Conservation (phyloP, 2,329 filamentous ascomycete genomes). For the Escovopsis weberi region DNA sequence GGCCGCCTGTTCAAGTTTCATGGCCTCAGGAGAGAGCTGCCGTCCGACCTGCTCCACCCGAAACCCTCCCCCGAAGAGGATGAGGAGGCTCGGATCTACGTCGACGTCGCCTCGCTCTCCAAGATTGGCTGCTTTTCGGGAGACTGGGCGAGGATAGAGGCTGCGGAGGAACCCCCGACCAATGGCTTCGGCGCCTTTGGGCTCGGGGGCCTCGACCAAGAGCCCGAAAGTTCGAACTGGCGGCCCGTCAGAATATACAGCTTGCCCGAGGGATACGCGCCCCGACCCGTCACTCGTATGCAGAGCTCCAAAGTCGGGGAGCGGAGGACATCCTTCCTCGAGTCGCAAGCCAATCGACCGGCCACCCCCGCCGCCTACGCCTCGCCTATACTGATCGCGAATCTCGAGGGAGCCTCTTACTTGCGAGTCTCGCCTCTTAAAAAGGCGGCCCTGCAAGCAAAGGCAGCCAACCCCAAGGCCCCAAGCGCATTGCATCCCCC, state of each 20-base stretch:
- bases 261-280: constrained; percentile 60
- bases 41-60: constrained; percentile 69
- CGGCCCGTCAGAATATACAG: constrained; percentile 81
- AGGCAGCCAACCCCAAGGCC: constrained; percentile 40
- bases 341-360: constrained; percentile 50
- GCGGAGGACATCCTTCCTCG: constrained; percentile 46
- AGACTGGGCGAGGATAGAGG: constrained; percentile 84
- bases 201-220: constrained; percentile 44
- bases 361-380: constrained; percentile 52
- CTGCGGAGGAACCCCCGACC: constrained; percentile 55
- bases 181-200: constrained; percentile 54
- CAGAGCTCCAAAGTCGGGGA: constrained; percentile 37
- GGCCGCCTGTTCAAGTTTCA: constrained; percentile 77
- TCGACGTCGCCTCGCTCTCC: constrained; percentile 72
- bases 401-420: constrained; percentile 65
- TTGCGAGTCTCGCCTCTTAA: constrained; percentile 63
- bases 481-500: constrained; percentile 40
- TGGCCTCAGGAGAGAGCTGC: constrained; percentile 55
- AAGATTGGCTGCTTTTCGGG: constrained; percentile 94
- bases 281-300: constrained; percentile 45
- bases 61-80: constrained; percentile 66
- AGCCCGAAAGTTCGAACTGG: constrained; percentile 53
- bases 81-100: constrained; percentile 77
- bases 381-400: constrained; percentile 76
- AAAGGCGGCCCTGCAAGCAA: constrained; percentile 32